Evolutionary conservation across 1,284 basidiomycete genomes (phyloP).

Genomic region (Austroboletus niveus): DNA sequence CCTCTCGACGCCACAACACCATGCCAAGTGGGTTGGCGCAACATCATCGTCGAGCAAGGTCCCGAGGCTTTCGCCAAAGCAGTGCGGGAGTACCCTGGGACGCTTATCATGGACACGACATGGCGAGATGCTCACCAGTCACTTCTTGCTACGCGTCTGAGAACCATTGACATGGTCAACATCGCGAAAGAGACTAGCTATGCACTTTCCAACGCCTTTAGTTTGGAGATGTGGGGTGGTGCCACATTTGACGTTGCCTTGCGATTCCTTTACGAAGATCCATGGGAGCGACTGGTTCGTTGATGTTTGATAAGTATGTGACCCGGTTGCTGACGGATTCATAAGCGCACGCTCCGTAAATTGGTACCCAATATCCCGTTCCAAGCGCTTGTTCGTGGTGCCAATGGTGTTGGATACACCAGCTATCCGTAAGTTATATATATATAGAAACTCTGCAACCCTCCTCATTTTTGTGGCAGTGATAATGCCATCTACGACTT

Average conservation of each 20-base stretch:
- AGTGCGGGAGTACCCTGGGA: slow-evolving; percentile 94
- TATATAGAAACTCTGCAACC: not conserved
- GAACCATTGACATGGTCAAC: slow-evolving; percentile 97
- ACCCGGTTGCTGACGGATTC: slow-evolving; percentile 6
- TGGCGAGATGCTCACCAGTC: slow-evolving; percentile 99
- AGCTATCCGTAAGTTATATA: slow-evolving; percentile 83
- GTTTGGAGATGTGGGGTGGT: slow-evolving; percentile 99
- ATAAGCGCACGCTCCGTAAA: slow-evolving; percentile 85
- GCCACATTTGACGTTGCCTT: slow-evolving; percentile 99
- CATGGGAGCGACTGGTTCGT: slow-evolving; percentile 93
- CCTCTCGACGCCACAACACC: slow-evolving; percentile 81
- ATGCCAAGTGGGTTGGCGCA: slow-evolving; percentile 93
- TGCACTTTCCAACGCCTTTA: slow-evolving; percentile 94
- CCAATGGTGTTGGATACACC: slow-evolving; percentile 99
- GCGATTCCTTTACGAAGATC: slow-evolving; percentile 99
- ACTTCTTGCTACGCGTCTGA: slow-evolving; percentile 92
- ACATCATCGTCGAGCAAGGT: slow-evolving; percentile 97
- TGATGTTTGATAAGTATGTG: not conserved
- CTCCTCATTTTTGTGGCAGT: slow-evolving; percentile 38
- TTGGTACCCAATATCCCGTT: slow-evolving; percentile 98
- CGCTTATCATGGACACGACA: slow-evolving; percentile 96
- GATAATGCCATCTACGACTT: slow-evolving; percentile 99
- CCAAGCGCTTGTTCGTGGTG: slow-evolving; percentile 97
- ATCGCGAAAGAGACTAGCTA: slow-evolving; percentile 98
- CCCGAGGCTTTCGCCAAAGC: slow-evolving; percentile 99